These are phyloP conservation scores for Hygrophoropsis aurantiaca DNA, from an alignment of 768 basidiomycete genomes.

Conservation along the genomic window DNA sequence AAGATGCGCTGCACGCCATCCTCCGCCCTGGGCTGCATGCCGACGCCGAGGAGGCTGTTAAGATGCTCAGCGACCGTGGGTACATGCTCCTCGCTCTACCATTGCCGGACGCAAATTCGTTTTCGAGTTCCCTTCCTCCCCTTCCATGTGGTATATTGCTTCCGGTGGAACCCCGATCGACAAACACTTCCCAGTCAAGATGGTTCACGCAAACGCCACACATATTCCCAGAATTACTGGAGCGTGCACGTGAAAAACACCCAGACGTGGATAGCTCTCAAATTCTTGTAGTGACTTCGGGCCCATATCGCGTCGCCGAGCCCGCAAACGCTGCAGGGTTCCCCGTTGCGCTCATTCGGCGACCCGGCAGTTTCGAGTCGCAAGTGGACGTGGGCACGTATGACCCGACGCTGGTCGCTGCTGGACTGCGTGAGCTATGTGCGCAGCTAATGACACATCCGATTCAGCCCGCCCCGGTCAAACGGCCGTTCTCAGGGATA, in stretches of 20 bases:
- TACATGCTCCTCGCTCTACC: neutral
- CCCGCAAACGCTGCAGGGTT: neutral
- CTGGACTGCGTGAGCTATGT: neutral
- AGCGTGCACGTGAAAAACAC: neutral
- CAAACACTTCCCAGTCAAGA: neutral
- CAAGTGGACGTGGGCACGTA: neutral
- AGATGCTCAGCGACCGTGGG: neutral
- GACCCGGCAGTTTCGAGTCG: neutral
- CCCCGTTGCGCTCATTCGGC: neutral
- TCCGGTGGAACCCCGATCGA: too few species aligned
- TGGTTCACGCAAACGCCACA: neutral
- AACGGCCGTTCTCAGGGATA: neutral
- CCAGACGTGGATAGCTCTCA: neutral
- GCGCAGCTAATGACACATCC: neutral
- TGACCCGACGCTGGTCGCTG: neutral
- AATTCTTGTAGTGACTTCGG: constrained; percentile 3
- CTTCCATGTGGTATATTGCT: neutral
- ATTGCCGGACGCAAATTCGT: neutral
- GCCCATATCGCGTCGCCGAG: too few species aligned
- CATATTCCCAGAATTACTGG: neutral
- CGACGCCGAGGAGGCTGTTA: neutral
- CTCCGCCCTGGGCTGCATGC: neutral
- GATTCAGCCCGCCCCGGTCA: neutral
- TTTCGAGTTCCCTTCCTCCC: neutral
- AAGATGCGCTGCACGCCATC: neutral